Conservation (phyloP, 257 asterid genomes). For the Solanum peruvianum region DNA sequence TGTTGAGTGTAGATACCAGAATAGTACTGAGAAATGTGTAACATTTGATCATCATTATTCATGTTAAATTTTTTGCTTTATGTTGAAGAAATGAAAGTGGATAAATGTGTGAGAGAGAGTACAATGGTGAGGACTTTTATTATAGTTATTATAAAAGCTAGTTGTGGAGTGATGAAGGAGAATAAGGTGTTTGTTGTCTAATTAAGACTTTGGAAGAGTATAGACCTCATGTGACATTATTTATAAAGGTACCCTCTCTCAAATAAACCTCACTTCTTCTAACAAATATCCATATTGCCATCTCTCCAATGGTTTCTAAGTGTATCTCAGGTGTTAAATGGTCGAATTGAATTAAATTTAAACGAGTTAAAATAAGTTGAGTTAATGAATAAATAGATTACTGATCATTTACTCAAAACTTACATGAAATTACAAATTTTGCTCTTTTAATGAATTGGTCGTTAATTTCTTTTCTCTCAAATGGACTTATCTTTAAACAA, state of each 20-base stretch:
- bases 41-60: slow-evolving; percentile 35
- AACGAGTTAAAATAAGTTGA: not conserved
- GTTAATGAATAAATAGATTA: not conserved
- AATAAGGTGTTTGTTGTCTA: slow-evolving; percentile 2
- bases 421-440: not conserved
- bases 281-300: slow-evolving; percentile 25
- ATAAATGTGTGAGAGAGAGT: not conserved
- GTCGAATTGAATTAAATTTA: not conserved
- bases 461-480: not conserved
- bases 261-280: slow-evolving; percentile 11
- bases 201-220: not conserved
- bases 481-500: not conserved
- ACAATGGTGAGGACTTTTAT: not conserved
- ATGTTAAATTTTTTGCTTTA: not conserved
- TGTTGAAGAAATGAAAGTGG: not conserved
- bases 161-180: not conserved
- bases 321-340: not conserved
- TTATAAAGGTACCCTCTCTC: slow-evolving; percentile 18
- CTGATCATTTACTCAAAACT: no score
- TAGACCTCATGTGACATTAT: slow-evolving; percentile 16
- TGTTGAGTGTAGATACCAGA: slow-evolving; percentile 19
- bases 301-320: not conserved
- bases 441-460: not conserved
- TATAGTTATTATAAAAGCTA: not conserved
- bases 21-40: slow-evolving; percentile 41